These are phyloP conservation scores for Ophiostoma pallidulum DNA, from an alignment of 2,329 filamentous ascomycete species.

Conservation along the genomic window DNA sequence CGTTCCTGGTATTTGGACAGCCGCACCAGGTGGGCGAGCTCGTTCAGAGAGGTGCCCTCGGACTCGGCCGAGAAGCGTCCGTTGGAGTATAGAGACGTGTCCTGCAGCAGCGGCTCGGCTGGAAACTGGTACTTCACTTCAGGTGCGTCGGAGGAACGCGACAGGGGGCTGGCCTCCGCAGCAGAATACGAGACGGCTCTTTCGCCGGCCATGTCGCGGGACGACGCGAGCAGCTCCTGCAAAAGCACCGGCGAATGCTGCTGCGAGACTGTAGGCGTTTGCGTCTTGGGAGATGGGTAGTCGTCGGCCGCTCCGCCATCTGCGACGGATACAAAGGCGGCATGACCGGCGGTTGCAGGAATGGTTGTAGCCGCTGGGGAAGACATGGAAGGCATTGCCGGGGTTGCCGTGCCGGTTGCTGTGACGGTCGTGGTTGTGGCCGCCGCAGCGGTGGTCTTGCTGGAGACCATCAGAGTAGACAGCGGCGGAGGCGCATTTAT, in stretches of 20 bases:
- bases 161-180: slow-evolving; percentile 19
- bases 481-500: slow-evolving; percentile 17
- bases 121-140: slow-evolving; percentile 30
- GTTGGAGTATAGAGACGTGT: slow-evolving; percentile 58
- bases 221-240: not conserved
- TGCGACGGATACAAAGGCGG: too few relatives aligned
- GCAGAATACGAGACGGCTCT: not conserved
- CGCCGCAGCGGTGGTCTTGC: slow-evolving; percentile 10
- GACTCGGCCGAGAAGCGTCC: slow-evolving; percentile 48
- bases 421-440: slow-evolving; percentile 16
- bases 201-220: not conserved
- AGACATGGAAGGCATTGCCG: slow-evolving; percentile 11
- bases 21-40: slow-evolving; percentile 68
- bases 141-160: slow-evolving; percentile 33
- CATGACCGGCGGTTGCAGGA: too few relatives aligned
- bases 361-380: not conserved
- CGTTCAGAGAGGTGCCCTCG: slow-evolving; percentile 61
- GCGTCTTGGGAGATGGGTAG: not conserved
- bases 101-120: slow-evolving; percentile 50
- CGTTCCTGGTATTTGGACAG: slow-evolving; percentile 74
- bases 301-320: too few relatives aligned
- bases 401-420: slow-evolving; percentile 18
- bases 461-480: slow-evolving; percentile 12
- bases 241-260: not conserved
- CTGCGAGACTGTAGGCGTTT: not conserved